Base-by-base conservation (phyloP, 2,329 filamentous ascomycete genomes). In the Stagonosporopsis vannaccii region DNA sequence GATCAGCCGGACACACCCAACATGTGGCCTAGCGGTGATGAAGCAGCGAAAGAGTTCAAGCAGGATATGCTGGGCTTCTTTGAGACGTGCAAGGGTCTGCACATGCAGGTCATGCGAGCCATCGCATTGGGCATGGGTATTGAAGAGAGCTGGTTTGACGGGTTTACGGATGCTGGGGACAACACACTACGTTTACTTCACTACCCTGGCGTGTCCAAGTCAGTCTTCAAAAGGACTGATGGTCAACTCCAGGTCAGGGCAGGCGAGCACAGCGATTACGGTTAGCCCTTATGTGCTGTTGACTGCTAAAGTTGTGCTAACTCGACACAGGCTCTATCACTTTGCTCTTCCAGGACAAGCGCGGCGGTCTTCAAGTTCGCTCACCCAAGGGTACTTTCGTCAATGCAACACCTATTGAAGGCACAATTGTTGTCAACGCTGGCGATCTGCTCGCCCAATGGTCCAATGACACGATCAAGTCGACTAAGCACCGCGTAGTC, bases 391-490 rank as follows among this genome's bases (percentile, higher is more conserved):
- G 90, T 2, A 85, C 83, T 0, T 97, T 93, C 68, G 87, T 97
- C 35, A 86, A 97, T 69, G 93, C 91, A 1, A 91, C 85, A 6
- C 92, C 93, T 0, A 94, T 96, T 57, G 81, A 87, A 32, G 88
- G 87, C 51, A 92, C 91, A 0, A 89, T 95, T 36, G 91, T 97
- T 11, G 85, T 97, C 62, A 97, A 97, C 69, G 92, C 92, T 0
- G 93, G 92, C 1, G 93, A 97, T 72, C 74, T 97, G 64, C 80
- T 97, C 45, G 89, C 91, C 1, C 82, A 92, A 48, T 97, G 92
- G 93, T 91, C 90, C 61, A 97, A 97, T 70, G 91, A 96, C 69
- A 90, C 85, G 4, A 96, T 97, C 78, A 92, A 90, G 79, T 94
- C 90, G 71, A 97, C 93, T 4, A 86, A 92, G 58, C 93, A 97